Percentiles rank a stretch among this genome's conserved stretches.
phyloP scores from a whole-genome alignment of 108 stramenopile genomes.

The Bacterosira constricta region DNA sequence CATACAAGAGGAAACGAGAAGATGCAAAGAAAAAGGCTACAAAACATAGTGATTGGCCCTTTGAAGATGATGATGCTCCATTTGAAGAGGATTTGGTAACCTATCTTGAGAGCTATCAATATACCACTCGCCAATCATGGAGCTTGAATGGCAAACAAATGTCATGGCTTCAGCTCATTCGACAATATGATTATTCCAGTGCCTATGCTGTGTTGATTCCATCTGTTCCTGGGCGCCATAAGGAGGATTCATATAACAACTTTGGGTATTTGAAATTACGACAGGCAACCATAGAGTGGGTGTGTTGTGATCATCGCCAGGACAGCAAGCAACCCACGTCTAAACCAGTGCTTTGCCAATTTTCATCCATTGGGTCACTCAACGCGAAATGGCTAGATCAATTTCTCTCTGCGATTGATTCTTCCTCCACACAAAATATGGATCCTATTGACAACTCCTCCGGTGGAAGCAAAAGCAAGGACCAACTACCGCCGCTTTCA shows the following conservation, averaged over 20 bases:
- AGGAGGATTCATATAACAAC: conserved; percentile 1
- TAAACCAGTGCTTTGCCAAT: conserved; percentile 69
- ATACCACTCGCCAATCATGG: conserved; percentile 48
- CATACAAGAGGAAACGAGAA: conserved; percentile 12
- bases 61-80: conserved; percentile 20
- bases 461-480: neutral
- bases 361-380: conserved; percentile 74
- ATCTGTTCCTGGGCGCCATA: conserved; percentile 73
- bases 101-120: conserved; percentile 70
- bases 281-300: conserved; percentile 42
- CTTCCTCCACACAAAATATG: conserved; percentile 6
- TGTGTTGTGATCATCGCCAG: conserved; percentile 7
- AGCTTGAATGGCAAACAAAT: conserved; percentile 32
- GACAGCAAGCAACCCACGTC: neutral
- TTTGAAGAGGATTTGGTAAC: conserved; percentile 71
- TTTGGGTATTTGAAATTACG: conserved; percentile 60
- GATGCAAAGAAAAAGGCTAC: neutral
- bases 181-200: conserved; percentile 68
- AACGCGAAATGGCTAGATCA: conserved; percentile 56
- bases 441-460: neutral
- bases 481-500: neutral
- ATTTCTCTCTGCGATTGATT: conserved; percentile 53
- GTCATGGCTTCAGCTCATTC: conserved; percentile 33
- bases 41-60: conserved; percentile 13
- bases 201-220: conserved; percentile 73